Evolutionary conservation across 2,329 filamentous ascomycete genomes (phyloP).

Genomic region (Allantophomopsis lycopodina): DNA sequence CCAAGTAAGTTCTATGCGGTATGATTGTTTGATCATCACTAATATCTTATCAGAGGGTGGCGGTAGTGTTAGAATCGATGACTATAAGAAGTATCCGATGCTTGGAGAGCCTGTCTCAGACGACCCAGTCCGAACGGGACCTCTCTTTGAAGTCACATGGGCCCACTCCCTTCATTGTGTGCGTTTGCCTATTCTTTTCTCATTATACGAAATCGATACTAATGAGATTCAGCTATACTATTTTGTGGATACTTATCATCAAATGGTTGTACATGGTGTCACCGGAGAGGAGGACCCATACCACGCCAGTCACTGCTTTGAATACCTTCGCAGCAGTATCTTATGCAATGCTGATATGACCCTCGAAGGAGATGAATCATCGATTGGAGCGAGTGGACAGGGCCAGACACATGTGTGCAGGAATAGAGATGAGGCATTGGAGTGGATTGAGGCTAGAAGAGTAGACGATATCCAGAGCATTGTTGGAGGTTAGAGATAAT

Average conservation of each 20-base stretch:
- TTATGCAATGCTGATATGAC: conserved; percentile 21
- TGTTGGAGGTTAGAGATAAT: conserved; percentile 12
- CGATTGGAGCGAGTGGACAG: conserved; percentile 7
- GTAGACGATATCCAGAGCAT: conserved; percentile 20
- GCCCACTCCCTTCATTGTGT: conserved; percentile 20
- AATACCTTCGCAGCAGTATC: conserved; percentile 18
- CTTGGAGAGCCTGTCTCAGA: conserved; percentile 17
- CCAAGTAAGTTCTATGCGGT: conserved; percentile 10
- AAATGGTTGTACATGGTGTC: conserved; percentile 17
- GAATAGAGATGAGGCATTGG: conserved; percentile 16
- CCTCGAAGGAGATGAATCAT: conserved; percentile 14
- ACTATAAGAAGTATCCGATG: conserved; percentile 16
- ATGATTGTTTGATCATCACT: not conserved
- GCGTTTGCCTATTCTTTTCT: not conserved
- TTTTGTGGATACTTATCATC: conserved; percentile 19
- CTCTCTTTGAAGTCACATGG: conserved; percentile 19
- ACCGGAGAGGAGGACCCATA: conserved; percentile 8
- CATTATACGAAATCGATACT: not conserved
- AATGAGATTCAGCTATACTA: conserved; percentile 14
- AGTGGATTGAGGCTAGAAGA: conserved; percentile 18
- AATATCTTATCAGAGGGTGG: conserved; percentile 11
- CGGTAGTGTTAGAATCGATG: conserved; percentile 17
- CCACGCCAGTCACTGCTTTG: conserved; percentile 19
- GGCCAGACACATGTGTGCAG: conserved; percentile 19
- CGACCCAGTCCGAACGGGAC: conserved; percentile 16